Evolutionary conservation across 2,329 filamentous ascomycete genomes (phyloP).

Genomic region (Fusarium tricinctum): DNA sequence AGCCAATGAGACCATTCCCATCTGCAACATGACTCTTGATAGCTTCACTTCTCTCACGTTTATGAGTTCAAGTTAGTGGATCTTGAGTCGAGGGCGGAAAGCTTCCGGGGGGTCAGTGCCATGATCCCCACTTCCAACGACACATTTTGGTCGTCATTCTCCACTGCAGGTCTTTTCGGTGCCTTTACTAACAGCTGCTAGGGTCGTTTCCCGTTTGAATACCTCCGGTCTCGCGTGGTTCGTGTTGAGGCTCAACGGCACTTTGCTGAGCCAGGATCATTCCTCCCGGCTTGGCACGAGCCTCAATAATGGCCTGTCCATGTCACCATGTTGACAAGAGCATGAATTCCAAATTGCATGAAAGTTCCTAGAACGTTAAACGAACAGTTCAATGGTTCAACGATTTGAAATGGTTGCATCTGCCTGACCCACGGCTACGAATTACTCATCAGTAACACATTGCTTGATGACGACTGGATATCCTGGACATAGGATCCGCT

Average conservation of each 20-base stretch:
- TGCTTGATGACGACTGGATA: constrained; percentile 30
- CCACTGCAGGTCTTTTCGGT: constrained; percentile 29
- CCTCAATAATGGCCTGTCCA: constrained; percentile 9
- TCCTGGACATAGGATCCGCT: constrained; percentile 32
- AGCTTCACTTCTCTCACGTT: constrained; percentile 14
- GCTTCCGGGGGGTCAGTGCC: constrained; percentile 19
- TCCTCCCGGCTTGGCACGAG: constrained; percentile 38
- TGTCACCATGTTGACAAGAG: not conserved
- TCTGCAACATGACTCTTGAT: constrained; percentile 27
- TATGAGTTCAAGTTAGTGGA: constrained; percentile 16
- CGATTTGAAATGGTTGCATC: constrained; percentile 23
- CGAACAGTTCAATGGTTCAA: constrained; percentile 1
- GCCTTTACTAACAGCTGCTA: constrained; percentile 16
- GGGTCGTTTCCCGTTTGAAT: constrained; percentile 13
- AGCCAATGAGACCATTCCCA: constrained; percentile 23
- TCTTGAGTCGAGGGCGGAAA: constrained; percentile 20
- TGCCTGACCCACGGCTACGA: constrained; percentile 32
- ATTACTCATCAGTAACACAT: constrained; percentile 27
- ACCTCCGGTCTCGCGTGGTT: constrained; percentile 21
- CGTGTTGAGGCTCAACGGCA: constrained; percentile 30
- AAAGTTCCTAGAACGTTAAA: not conserved
- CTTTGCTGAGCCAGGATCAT: constrained; percentile 10
- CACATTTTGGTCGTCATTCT: constrained; percentile 25
- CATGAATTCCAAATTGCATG: not conserved
- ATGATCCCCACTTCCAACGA: constrained; percentile 31